Conservation (phyloP, 306 rosid species). For the Myrica gale region DNA sequence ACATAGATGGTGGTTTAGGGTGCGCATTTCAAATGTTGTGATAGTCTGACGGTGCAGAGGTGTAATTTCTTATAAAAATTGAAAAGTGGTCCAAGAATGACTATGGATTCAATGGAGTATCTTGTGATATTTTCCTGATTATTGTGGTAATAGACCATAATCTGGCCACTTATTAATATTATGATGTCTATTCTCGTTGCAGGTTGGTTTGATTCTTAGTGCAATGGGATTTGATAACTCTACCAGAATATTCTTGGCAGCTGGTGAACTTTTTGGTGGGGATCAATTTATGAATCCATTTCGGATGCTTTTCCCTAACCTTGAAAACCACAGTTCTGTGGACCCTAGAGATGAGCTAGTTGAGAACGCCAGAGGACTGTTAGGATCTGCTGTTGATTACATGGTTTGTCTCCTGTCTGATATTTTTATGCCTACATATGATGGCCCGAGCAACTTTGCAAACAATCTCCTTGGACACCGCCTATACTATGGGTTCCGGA, state of each 20-base stretch:
- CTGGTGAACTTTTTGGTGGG: conserved; percentile 95
- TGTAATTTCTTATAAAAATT: too few species aligned
- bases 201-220: conserved; percentile 87
- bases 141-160: background rate
- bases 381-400: conserved; percentile 98
- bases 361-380: conserved; percentile 74
- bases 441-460: conserved; percentile 99
- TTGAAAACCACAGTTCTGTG: conserved; percentile 80
- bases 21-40: too few species aligned
- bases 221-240: conserved; percentile 58
- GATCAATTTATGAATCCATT: conserved; percentile 86
- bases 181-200: conserved; percentile 21
- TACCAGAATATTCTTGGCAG: conserved; percentile 57
- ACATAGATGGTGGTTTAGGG: too few species aligned
- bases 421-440: conserved; percentile 98
- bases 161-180: background rate
- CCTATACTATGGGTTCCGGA: conserved; percentile 91
- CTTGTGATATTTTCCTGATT: conserved; percentile 3
- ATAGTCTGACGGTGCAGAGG: too few species aligned
- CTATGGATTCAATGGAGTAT: background rate
- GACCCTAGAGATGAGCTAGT: conserved; percentile 71
- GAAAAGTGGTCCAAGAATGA: background rate
- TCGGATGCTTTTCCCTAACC: conserved; percentile 70
- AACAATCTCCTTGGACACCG: conserved; percentile 99
- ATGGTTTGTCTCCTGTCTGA: conserved; percentile 99